Conservation (phyloP, 768 basidiomycete species). For the Pleurotus cornucopiae region DNA sequence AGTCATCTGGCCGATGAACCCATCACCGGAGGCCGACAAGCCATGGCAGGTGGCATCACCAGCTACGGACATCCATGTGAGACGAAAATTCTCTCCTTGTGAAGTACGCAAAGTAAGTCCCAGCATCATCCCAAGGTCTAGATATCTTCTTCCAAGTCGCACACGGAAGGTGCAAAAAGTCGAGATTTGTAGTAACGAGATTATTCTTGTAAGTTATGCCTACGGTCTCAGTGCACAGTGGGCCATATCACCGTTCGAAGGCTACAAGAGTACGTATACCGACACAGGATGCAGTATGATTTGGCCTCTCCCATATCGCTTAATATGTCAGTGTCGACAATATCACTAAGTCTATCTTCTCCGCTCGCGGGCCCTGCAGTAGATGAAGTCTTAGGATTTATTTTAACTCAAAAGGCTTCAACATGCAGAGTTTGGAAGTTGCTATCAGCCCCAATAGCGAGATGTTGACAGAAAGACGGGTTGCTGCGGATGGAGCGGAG, state of each 20-base stretch:
- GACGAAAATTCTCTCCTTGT: slow-evolving; percentile 63
- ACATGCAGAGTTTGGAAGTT: no score
- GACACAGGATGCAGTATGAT: slow-evolving; percentile 69
- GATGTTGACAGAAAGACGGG: slow-evolving; percentile 54
- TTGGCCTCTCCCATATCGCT: slow-evolving; percentile 69
- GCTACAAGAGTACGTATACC: slow-evolving; percentile 57
- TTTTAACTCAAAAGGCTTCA: no score
- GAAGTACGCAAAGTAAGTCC: slow-evolving; percentile 63
- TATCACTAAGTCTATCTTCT: slow-evolving; percentile 55
- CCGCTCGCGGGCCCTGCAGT: slow-evolving; percentile 71
- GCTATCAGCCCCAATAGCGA: slow-evolving; percentile 22
- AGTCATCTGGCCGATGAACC: no score
- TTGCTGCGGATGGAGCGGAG: slow-evolving; percentile 53
- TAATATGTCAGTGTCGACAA: slow-evolving; percentile 68
- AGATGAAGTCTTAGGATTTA: slow-evolving; percentile 16
- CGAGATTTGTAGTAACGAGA: slow-evolving; percentile 74
- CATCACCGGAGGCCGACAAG: no score
- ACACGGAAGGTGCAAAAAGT: slow-evolving; percentile 66
- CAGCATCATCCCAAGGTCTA: slow-evolving; percentile 56
- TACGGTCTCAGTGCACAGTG: slow-evolving; percentile 8
- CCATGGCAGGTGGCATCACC: no score
- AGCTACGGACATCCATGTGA: slow-evolving; percentile 47
- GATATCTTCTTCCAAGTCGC: slow-evolving; percentile 80
- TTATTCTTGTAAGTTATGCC: slow-evolving; percentile 42
- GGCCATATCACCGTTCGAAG: slow-evolving; percentile 18